A percentile compares a stretch with the other conserved stretches of the same genome.
These are phyloP conservation scores for Enterospora canceri DNA, from an alignment of 371 early-diverging fungal species.

Conservation along the genomic window DNA sequence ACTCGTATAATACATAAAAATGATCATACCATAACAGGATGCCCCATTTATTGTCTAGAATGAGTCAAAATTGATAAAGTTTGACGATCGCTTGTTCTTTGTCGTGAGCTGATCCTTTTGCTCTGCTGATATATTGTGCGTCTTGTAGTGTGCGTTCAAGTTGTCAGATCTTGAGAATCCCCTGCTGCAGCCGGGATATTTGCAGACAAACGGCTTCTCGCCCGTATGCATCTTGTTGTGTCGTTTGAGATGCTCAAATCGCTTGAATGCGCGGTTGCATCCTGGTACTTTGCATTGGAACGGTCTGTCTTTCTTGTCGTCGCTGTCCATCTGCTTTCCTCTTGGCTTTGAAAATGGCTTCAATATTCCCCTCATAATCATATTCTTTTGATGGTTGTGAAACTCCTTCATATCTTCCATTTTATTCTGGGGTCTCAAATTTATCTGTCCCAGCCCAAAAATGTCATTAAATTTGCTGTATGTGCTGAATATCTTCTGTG, in stretches of 20 bases:
- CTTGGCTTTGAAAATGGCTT: slow-evolving; percentile 8
- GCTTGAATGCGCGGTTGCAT: slow-evolving; percentile 67
- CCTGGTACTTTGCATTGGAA: slow-evolving; percentile 58
- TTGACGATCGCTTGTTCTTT: background rate
- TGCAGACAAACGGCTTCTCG: slow-evolving; percentile 69
- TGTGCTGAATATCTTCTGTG: background rate
- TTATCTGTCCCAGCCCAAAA: background rate
- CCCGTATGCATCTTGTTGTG: slow-evolving; percentile 74
- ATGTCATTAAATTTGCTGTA: background rate
- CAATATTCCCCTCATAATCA: background rate
- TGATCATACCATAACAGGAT: too few relatives aligned
- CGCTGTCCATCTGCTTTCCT: slow-evolving; percentile 30
- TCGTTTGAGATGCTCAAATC: slow-evolving; percentile 67
- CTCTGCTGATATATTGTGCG: slow-evolving; percentile 36
- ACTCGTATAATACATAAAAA: too few relatives aligned
- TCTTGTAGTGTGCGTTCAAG: slow-evolving; percentile 60
- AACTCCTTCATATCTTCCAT: background rate
- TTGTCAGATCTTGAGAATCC: slow-evolving; percentile 73
- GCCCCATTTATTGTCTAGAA: too few relatives aligned
- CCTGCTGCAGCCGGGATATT: slow-evolving; percentile 62
- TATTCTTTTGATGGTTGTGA: background rate
- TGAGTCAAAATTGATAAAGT: background rate
- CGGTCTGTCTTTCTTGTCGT: slow-evolving; percentile 32
- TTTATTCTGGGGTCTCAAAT: background rate
- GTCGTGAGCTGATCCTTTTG: background rate